phyloP scores from a whole-genome alignment of 495 filamentous ascomycete genomes.

The Penicillium malachiteum region DNA sequence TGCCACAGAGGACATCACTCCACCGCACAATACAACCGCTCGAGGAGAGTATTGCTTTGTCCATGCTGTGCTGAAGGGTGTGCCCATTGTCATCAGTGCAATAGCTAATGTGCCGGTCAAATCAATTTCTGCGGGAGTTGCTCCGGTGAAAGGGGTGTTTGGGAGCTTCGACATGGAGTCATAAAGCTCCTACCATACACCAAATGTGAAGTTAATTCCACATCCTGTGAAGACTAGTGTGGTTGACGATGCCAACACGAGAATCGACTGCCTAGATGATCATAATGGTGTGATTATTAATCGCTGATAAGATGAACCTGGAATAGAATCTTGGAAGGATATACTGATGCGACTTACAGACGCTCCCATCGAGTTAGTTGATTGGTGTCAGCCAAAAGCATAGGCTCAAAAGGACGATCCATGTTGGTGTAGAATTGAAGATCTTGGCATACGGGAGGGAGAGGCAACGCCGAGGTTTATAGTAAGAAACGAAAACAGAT shows the following conservation, averaged over 20 bases:
- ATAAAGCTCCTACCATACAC: conserved; percentile 48
- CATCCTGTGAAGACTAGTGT: conserved; percentile 35
- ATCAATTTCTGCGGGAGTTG: conserved; percentile 40
- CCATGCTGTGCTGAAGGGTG: conserved; percentile 38
- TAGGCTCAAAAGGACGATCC: conserved; percentile 9
- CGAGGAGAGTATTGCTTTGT: conserved; percentile 36
- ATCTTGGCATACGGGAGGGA: background rate
- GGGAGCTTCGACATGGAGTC: conserved; percentile 33
- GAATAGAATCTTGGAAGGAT: background rate
- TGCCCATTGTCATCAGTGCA: conserved; percentile 45
- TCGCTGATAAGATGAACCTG: no score
- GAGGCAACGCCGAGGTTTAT: no score
- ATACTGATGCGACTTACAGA: conserved; percentile 6
- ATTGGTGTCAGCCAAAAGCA: conserved; percentile 3
- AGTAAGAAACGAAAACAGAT: no score
- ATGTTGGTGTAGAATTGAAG: background rate
- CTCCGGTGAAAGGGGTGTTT: conserved; percentile 35
- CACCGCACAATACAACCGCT: conserved; percentile 29
- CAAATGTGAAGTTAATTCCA: conserved; percentile 46
- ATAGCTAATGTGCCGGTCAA: conserved; percentile 45
- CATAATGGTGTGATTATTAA: no score
- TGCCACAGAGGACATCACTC: conserved; percentile 27
- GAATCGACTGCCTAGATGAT: conserved; percentile 15
- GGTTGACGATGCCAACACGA: conserved; percentile 32
- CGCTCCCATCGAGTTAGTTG: background rate